A percentile compares a stretch with the other conserved stretches of the same genome.
Evolutionary conservation across 2,329 filamentous ascomycete species (phyloP).

Genomic region (Aspergillus fischeri): DNA sequence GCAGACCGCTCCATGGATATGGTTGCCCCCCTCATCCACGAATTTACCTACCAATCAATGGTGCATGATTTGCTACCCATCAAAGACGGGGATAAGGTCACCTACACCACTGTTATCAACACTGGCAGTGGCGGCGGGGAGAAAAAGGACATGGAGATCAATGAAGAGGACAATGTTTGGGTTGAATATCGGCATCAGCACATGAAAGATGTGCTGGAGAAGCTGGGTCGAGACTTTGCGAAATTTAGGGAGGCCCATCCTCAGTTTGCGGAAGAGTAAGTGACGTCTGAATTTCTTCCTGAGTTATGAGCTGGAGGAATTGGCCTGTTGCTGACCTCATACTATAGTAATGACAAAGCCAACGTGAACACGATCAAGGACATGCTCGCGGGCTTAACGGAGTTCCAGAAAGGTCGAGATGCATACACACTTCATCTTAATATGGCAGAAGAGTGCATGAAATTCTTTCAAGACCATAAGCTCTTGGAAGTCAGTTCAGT

Average conservation of each 20-base stretch:
- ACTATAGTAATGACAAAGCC: slow-evolving; percentile 57
- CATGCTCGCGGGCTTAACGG: slow-evolving; percentile 90
- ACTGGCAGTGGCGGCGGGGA: slow-evolving; percentile 66
- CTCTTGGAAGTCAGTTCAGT: slow-evolving; percentile 80
- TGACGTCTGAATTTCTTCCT: neutral
- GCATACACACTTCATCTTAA: slow-evolving; percentile 89
- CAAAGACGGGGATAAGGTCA: slow-evolving; percentile 81
- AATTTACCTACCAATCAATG: slow-evolving; percentile 99
- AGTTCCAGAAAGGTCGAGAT: slow-evolving; percentile 94
- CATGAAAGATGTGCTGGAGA: slow-evolving; percentile 97
- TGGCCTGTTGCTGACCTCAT: slow-evolving; percentile 2
- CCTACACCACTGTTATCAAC: slow-evolving; percentile 76
- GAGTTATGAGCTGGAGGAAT: neutral
- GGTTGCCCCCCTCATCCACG: slow-evolving; percentile 80
- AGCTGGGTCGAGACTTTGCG: slow-evolving; percentile 86
- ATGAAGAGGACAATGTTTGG: slow-evolving; percentile 91
- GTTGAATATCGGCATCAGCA: slow-evolving; percentile 89
- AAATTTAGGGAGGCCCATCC: slow-evolving; percentile 88
- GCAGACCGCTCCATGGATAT: slow-evolving; percentile 93
- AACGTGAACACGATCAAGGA: slow-evolving; percentile 90
- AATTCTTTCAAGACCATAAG: slow-evolving; percentile 79
- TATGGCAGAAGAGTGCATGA: slow-evolving; percentile 98
- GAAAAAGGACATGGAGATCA: slow-evolving; percentile 86
- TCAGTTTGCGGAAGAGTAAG: slow-evolving; percentile 72
- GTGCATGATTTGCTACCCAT: slow-evolving; percentile 88